phyloP scores from a whole-genome alignment of 106 monocot genomes.

The Iris macrosiphon region DNA sequence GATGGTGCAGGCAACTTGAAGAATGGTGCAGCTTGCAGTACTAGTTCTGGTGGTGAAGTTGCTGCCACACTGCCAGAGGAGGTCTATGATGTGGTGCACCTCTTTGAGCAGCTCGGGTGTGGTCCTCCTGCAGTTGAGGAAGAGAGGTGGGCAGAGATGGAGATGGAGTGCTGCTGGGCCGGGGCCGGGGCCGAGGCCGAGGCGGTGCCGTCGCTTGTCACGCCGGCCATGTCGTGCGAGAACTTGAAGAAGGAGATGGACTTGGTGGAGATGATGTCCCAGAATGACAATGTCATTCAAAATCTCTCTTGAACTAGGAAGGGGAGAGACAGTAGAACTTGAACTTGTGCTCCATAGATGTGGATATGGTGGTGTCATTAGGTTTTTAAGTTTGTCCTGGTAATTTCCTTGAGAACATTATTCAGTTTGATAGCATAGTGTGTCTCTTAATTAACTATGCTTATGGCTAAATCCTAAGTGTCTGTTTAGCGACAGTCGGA shows the following conservation, averaged over 20 bases:
- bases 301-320: neutral
- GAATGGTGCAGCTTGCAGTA: neutral
- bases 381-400: too few relatives aligned
- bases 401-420: too few relatives aligned
- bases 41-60: neutral
- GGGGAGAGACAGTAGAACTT: too few relatives aligned
- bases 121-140: neutral
- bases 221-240: neutral
- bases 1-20: neutral
- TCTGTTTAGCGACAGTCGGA: too few relatives aligned
- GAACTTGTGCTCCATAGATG: too few relatives aligned
- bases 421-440: too few relatives aligned
- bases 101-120: constrained; percentile 25
- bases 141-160: constrained; percentile 4
- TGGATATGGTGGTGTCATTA: too few relatives aligned
- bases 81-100: constrained; percentile 5
- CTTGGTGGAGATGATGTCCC: constrained; percentile 31
- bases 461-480: too few relatives aligned
- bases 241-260: constrained; percentile 37
- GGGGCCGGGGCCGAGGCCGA: too few relatives aligned
- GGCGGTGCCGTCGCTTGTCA: neutral
- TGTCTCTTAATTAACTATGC: too few relatives aligned
- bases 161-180: constrained; percentile 7
- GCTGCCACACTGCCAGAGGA: constrained; percentile 1
- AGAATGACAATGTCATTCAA: neutral